Conservation (phyloP, 768 basidiomycete species). For the Xerocomellus dryophilus region DNA sequence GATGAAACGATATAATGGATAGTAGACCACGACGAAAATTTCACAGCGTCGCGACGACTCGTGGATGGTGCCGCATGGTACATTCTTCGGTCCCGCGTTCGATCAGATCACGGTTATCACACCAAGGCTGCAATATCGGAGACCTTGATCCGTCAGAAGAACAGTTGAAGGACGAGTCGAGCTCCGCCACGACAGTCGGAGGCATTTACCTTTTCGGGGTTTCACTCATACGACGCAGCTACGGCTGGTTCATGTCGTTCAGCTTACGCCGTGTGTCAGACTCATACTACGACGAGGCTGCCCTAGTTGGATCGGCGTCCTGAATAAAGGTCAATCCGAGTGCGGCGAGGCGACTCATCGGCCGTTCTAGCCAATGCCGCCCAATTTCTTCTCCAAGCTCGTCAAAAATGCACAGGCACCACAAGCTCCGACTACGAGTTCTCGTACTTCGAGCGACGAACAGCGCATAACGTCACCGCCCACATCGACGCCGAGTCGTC, state of each 20-base stretch:
- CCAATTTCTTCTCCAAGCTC: constrained; percentile 32
- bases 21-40: background rate
- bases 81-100: background rate
- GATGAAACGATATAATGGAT: background rate
- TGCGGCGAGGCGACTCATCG: background rate
- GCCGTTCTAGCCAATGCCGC: constrained; percentile 14
- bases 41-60: background rate
- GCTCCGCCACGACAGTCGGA: background rate
- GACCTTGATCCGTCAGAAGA: too few species aligned
- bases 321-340: background rate
- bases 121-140: too few species aligned
- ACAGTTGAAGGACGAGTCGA: background rate
- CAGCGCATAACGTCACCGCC: background rate
- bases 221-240: constrained; percentile 1
- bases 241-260: background rate
- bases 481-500: background rate
- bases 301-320: background rate
- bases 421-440: constrained; percentile 2
- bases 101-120: background rate
- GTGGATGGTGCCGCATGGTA: background rate
- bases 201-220: background rate
- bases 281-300: background rate
- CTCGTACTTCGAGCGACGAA: background rate
- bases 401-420: constrained; percentile 20
- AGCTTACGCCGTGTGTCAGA: background rate